Base-by-base conservation (phyloP, 75 land plant genomes). In the Larix kaempferi region DNA sequence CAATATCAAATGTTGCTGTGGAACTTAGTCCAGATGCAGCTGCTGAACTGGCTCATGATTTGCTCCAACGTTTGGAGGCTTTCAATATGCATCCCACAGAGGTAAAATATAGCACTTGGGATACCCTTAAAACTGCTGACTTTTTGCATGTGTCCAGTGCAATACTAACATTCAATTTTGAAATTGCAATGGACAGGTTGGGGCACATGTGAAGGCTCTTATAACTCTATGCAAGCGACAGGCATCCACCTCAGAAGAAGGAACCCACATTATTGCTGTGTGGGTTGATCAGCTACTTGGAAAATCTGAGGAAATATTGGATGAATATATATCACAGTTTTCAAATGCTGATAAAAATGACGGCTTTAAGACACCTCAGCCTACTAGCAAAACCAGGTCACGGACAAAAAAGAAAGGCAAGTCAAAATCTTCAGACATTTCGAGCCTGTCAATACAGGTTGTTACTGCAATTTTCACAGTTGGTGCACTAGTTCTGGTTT, bases 1-100 rank as follows among this genome's bases (percentile, higher is more conserved):
- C 92, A 26, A 91, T 95, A 65, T 84, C 95, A 13, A 95, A 89
- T 84, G 94, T 93, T 23, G 92, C 98, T 59, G 65, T 89, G 60
- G 94, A 89, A 82, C 83, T 95, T 73, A 91, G 89, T n/a, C 82
- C 92, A 66, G 92, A 93, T 76, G 84, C 96, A 76, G 98, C 98
- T 74, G 90, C 95, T 17, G 96, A 91, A 33, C 75, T 95, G 71
- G 95, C 96, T 41, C 85, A 81, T 41, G 86, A 91, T 54, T 79
- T 93, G 78, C 88, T 95, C 8, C 60, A 77, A 66, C 78, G 92
- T 21, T 73, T 95, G 80, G 87, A 91, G 78, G 82, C 82, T n/a
- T 95, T 95, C 77, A 84, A 85, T 78, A 93, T 95, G 98, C 94
- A 95, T 76, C 84, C 91, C 29, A 84, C 89, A 37, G 98, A 95